phyloP scores from a whole-genome alignment of 352 stramenopile genomes.

The Globisporangium cystogenes region DNA sequence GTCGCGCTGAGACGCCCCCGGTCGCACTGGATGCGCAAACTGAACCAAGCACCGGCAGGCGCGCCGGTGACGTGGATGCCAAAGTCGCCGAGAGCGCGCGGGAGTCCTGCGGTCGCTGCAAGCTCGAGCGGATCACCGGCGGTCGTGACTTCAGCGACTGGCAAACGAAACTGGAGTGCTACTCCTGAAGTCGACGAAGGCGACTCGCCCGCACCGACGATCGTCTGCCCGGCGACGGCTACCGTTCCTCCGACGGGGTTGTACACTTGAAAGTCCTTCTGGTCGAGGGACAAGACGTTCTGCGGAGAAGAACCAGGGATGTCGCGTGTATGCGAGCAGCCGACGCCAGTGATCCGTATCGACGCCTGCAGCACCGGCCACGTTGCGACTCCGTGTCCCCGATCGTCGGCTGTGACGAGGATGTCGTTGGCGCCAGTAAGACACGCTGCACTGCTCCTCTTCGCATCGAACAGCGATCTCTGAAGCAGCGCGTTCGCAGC shows the following conservation, averaged over 20 bases:
- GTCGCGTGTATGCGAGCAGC: neutral
- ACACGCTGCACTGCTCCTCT: neutral
- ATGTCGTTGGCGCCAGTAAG: neutral
- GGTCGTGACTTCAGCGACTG: constrained; percentile 1
- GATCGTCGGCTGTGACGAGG: constrained; percentile 7
- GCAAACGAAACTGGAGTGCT: neutral
- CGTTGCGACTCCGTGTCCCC: constrained; percentile 1
- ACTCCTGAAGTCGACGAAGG: neutral
- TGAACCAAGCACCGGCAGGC: constrained; percentile 6
- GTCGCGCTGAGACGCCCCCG: neutral
- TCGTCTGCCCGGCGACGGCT: constrained; percentile 3
- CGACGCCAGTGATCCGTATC: constrained; percentile 3
- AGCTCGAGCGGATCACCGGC: neutral
- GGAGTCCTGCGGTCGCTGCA: constrained; percentile 1
- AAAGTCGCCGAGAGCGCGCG: constrained; percentile 3
- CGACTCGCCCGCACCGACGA: neutral
- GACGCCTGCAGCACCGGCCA: constrained; percentile 8
- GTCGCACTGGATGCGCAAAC: constrained; percentile 5
- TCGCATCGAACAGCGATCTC: constrained; percentile 5
- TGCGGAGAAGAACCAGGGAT: neutral
- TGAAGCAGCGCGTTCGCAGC: constrained; percentile 13
- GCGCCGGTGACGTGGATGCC: neutral
- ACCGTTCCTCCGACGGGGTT: neutral
- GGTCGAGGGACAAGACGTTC: constrained; percentile 1
- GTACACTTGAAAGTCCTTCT: neutral